Evolutionary conservation across 2,329 filamentous ascomycete species (phyloP).

Genomic region (Fusarium siculi): DNA sequence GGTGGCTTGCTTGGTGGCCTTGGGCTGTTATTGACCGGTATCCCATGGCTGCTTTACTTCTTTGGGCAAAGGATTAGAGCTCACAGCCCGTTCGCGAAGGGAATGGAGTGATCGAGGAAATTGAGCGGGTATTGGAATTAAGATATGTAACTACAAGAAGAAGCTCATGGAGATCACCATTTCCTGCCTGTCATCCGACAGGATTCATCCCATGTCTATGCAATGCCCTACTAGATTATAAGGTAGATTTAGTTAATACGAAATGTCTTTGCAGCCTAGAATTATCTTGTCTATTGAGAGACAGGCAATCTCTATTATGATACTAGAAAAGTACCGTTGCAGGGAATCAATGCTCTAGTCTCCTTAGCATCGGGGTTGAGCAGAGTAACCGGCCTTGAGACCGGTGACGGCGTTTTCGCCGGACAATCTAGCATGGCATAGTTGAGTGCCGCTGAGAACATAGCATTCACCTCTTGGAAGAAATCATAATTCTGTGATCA

Average conservation of each 20-base stretch:
- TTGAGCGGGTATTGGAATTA: no score
- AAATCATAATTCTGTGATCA: background rate
- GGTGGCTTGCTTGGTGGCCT: constrained; percentile 73
- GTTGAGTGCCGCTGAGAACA: background rate
- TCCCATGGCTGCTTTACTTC: constrained; percentile 74
- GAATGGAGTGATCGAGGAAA: background rate
- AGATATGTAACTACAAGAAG: no score
- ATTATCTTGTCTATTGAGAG: background rate
- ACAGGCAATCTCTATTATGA: background rate
- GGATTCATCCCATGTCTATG: background rate
- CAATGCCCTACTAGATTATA: background rate
- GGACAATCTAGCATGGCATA: no score
- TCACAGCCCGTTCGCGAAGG: constrained; percentile 68
- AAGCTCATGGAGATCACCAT: background rate
- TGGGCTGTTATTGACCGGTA: constrained; percentile 66
- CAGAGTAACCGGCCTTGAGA: background rate
- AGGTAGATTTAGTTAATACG: accelerated
- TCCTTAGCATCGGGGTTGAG: background rate
- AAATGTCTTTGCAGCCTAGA: background rate
- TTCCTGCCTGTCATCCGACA: background rate
- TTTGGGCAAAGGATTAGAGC: constrained; percentile 71
- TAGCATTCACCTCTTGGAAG: background rate
- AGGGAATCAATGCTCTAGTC: background rate
- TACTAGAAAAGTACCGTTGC: background rate
- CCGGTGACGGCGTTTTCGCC: background rate